Percentiles rank a stretch among this genome's conserved stretches.
phyloP scores from a whole-genome alignment of 169 alveolate genomes.

The Plasmodium yoelii region DNA sequence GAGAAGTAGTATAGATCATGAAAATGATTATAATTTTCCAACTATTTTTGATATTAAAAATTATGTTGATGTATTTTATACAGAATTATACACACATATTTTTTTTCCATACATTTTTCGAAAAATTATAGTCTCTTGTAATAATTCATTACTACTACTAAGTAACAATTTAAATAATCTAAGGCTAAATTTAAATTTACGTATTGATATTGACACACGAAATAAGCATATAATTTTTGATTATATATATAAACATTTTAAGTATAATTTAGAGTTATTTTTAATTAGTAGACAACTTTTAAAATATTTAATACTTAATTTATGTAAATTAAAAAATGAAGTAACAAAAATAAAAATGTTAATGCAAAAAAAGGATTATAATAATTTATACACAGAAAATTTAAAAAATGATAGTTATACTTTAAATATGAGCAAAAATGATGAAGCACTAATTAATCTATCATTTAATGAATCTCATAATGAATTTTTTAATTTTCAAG shows the following conservation, averaged over 20 bases:
- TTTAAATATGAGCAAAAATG: neutral
- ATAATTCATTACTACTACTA: conserved; percentile 49
- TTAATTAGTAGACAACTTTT: conserved; percentile 42
- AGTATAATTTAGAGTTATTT: conserved; percentile 61
- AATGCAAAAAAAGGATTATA: conserved; percentile 15
- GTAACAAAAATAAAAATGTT: conserved; percentile 17
- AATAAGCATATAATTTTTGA: conserved; percentile 21
- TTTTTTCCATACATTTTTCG: conserved; percentile 61
- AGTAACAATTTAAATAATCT: conserved; percentile 70
- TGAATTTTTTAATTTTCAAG: conserved; percentile 54
- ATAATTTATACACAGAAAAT: neutral
- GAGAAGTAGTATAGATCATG: conserved; percentile 13
- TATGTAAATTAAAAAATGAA: conserved; percentile 27
- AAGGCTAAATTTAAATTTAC: conserved; percentile 51
- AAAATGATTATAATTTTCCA: conserved; percentile 42
- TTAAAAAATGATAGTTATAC: neutral
- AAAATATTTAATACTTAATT: conserved; percentile 20
- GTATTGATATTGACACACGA: conserved; percentile 30
- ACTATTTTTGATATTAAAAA: conserved; percentile 58
- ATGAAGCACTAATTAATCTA: conserved; percentile 13
- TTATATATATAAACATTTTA: conserved; percentile 14
- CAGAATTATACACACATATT: conserved; percentile 45
- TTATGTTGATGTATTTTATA: conserved; percentile 56
- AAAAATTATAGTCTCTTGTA: conserved; percentile 59
- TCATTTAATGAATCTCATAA: conserved; percentile 52